A percentile compares a stretch with the other conserved stretches of the same genome.
Conservation (phyloP, 768 basidiomycete species). For the Suillus spraguei region DNA sequence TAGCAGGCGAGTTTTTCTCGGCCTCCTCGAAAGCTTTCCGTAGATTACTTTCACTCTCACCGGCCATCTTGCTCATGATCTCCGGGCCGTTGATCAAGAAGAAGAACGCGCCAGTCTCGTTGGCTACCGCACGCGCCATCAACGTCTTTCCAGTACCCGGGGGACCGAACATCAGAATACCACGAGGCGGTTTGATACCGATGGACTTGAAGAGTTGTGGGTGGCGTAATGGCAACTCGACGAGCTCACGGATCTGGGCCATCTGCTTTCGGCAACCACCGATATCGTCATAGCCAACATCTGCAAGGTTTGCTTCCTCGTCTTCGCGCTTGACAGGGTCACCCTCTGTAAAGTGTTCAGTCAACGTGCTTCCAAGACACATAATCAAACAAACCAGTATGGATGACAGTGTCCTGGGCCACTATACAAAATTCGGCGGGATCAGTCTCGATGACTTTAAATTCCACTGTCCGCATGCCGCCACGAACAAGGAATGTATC, state of each 20-base stretch:
- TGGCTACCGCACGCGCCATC: slow-evolving; percentile 99
- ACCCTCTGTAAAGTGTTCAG: slow-evolving; percentile 63
- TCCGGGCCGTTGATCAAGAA: slow-evolving; percentile 99
- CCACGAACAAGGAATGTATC: slow-evolving; percentile 99
- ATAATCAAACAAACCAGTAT: slow-evolving; percentile 57
- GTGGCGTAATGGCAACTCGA: slow-evolving; percentile 96
- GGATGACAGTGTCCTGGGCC: slow-evolving; percentile 98
- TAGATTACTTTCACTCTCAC: slow-evolving; percentile 96
- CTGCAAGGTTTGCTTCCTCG: slow-evolving; percentile 94
- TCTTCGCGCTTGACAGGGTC: slow-evolving; percentile 99
- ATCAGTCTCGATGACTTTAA: slow-evolving; percentile 99
- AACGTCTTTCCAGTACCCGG: slow-evolving; percentile 99
- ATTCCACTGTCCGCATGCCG: slow-evolving; percentile 98
- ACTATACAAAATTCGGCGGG: slow-evolving; percentile 99
- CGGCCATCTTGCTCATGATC: slow-evolving; percentile 99
- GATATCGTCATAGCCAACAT: slow-evolving; percentile 99
- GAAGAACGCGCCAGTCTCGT: slow-evolving; percentile 99
- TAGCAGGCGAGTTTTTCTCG: slow-evolving; percentile 99
- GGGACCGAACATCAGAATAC: slow-evolving; percentile 98
- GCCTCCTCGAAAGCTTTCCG: slow-evolving; percentile 99
- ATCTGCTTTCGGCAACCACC: slow-evolving; percentile 99
- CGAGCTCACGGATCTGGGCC: slow-evolving; percentile 99
- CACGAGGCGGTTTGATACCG: slow-evolving; percentile 99
- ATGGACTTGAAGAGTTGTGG: slow-evolving; percentile 99
- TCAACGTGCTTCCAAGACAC: neutral